phyloP scores from a whole-genome alignment of 1,284 basidiomycete genomes.

The Gymnopus androsaceus region DNA sequence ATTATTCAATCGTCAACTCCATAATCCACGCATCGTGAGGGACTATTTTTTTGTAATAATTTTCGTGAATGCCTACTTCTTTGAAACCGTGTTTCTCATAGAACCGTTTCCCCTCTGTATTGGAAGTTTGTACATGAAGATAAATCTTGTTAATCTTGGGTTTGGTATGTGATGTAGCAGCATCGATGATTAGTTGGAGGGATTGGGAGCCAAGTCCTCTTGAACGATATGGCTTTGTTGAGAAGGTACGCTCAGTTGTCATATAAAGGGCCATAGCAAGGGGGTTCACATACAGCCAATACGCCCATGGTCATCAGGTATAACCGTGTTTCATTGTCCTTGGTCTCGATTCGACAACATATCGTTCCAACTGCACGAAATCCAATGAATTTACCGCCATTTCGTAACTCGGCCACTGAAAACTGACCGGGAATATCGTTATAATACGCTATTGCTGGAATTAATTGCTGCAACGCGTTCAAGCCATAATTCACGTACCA shows the following conservation, averaged over 20 bases:
- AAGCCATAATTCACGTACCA: slow-evolving; percentile 51
- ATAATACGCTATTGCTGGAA: slow-evolving; percentile 64
- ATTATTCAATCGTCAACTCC: slow-evolving; percentile 47
- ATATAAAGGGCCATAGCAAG: slow-evolving; percentile 17
- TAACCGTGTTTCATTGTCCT: slow-evolving; percentile 55
- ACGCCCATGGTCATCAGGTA: slow-evolving; percentile 87
- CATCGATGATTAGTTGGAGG: slow-evolving; percentile 62
- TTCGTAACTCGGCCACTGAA: neutral
- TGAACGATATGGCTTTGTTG: slow-evolving; percentile 72
- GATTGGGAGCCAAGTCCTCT: slow-evolving; percentile 69
- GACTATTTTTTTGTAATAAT: slow-evolving; percentile 82
- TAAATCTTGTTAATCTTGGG: slow-evolving; percentile 69
- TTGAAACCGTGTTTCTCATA: slow-evolving; percentile 79
- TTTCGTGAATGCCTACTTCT: slow-evolving; percentile 60
- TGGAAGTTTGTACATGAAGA: slow-evolving; percentile 79
- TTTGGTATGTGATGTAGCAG: slow-evolving; percentile 57
- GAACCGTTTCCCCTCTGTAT: slow-evolving; percentile 69
- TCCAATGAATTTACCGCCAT: slow-evolving; percentile 20
- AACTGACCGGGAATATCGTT: slow-evolving; percentile 69
- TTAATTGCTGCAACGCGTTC: neutral
- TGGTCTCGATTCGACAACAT: slow-evolving; percentile 75
- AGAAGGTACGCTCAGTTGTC: neutral
- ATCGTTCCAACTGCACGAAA: slow-evolving; percentile 64
- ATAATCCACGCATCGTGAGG: slow-evolving; percentile 82
- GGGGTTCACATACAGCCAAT: slow-evolving; percentile 63